These are phyloP conservation scores for Colletotrichum spinosum DNA, from an alignment of 2,329 filamentous ascomycete species.

Conservation along the genomic window DNA sequence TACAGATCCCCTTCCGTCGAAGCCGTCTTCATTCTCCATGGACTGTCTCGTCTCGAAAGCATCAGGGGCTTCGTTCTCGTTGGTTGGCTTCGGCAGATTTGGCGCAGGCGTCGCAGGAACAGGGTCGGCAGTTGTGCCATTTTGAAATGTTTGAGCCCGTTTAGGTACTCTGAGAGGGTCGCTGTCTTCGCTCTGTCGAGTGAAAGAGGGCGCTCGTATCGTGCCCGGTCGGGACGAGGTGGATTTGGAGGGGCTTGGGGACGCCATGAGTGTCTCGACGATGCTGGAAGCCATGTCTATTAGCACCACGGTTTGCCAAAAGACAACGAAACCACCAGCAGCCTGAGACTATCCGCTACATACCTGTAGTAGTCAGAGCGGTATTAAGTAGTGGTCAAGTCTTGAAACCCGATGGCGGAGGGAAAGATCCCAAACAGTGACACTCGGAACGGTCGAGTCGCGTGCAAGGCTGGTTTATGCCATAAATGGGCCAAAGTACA, in stretches of 20 bases:
- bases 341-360: no score
- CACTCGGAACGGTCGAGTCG: constrained; percentile 28
- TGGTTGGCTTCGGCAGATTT: constrained; percentile 31
- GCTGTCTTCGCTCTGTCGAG: constrained; percentile 44
- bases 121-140: constrained; percentile 47
- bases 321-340: no score
- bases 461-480: constrained; percentile 34
- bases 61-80: constrained; percentile 51
- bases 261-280: constrained; percentile 46
- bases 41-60: constrained; percentile 61
- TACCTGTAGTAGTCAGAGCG: constrained; percentile 25
- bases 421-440: constrained; percentile 32
- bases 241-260: constrained; percentile 44
- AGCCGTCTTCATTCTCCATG: constrained; percentile 56
- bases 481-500: constrained; percentile 33
- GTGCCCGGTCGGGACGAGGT: constrained; percentile 45
- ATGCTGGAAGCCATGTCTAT: constrained; percentile 33
- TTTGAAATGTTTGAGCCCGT: constrained; percentile 60
- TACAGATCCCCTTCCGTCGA: constrained; percentile 68
- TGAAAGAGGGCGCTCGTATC: constrained; percentile 46
- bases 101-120: constrained; percentile 20
- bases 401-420: constrained; percentile 38
- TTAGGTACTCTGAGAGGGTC: constrained; percentile 51
- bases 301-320: constrained; percentile 2
- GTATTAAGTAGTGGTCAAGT: constrained; percentile 31